Percentiles rank a stretch among this genome's conserved stretches.
These are phyloP conservation scores for Ettlia oleoabundans DNA, from an alignment of 139 green algal genomes.

Conservation along the genomic window DNA sequence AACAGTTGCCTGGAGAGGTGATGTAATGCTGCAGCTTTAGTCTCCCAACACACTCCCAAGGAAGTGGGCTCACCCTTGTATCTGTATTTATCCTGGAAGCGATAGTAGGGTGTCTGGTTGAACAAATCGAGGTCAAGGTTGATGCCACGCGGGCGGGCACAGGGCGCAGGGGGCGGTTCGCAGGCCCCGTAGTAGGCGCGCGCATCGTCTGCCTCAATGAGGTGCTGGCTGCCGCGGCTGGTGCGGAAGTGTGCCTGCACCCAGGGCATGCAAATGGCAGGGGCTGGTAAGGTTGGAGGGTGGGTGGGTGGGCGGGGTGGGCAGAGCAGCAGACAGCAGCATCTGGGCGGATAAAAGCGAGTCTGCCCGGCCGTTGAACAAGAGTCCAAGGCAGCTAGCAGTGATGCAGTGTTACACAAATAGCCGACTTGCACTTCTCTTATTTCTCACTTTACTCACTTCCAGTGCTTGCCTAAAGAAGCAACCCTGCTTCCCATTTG, in stretches of 20 bases:
- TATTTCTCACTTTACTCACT: too few relatives aligned
- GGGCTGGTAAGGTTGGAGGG: too few relatives aligned
- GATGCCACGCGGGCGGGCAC: constrained; percentile 7
- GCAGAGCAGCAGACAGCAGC: too few relatives aligned
- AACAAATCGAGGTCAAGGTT: constrained; percentile 39
- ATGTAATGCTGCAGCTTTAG: not conserved
- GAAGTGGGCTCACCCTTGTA: constrained; percentile 17
- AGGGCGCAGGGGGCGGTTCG: not conserved
- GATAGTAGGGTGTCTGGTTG: constrained; percentile 43
- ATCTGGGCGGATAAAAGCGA: too few relatives aligned
- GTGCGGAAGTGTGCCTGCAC: constrained; percentile 38
- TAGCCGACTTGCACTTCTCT: too few relatives aligned
- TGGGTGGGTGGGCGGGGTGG: not conserved
- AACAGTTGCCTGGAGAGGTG: too few relatives aligned
- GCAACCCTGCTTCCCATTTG: too few relatives aligned
- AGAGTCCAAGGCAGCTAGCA: too few relatives aligned
- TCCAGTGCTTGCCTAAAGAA: too few relatives aligned
- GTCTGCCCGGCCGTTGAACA: too few relatives aligned
- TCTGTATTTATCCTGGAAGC: constrained; percentile 22
- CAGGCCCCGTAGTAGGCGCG: constrained; percentile 44
- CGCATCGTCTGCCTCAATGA: constrained; percentile 45
- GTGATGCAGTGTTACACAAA: too few relatives aligned
- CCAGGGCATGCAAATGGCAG: too few relatives aligned
- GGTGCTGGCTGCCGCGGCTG: constrained; percentile 39
- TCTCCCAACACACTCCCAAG: not conserved